Evolutionary conservation across 2,329 filamentous ascomycete genomes (phyloP).

Genomic region (Xylaria sp.): DNA sequence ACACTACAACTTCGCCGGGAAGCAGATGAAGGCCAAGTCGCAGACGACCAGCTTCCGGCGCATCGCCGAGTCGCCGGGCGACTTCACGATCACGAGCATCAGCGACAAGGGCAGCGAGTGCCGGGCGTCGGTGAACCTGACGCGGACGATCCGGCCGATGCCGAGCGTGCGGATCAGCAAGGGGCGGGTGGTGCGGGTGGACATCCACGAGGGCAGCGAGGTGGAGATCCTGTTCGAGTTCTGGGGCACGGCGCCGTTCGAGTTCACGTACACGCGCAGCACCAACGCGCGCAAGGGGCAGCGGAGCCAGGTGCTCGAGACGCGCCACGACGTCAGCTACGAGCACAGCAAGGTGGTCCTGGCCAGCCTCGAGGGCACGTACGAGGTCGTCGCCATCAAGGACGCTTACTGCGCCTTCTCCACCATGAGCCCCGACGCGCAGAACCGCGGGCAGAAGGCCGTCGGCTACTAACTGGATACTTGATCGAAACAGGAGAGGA

Average conservation of each 20-base stretch:
- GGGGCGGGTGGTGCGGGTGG: slow-evolving; percentile 77
- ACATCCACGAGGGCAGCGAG: slow-evolving; percentile 95
- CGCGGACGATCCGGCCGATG: slow-evolving; percentile 86
- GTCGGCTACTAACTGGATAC: slow-evolving; percentile 32
- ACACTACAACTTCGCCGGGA: slow-evolving; percentile 84
- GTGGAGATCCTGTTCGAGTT: slow-evolving; percentile 95
- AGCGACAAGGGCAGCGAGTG: slow-evolving; percentile 89
- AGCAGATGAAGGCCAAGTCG: slow-evolving; percentile 76
- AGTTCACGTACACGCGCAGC: slow-evolving; percentile 94
- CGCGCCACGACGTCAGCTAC: slow-evolving; percentile 81
- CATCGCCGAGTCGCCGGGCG: slow-evolving; percentile 86
- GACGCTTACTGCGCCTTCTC: slow-evolving; percentile 91
- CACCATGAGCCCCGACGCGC: slow-evolving; percentile 62
- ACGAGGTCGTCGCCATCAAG: slow-evolving; percentile 96
- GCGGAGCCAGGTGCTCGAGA: slow-evolving; percentile 82
- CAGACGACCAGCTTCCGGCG: slow-evolving; percentile 85
- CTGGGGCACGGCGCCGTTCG: slow-evolving; percentile 92
- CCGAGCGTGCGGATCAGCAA: slow-evolving; percentile 89
- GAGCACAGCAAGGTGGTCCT: slow-evolving; percentile 80
- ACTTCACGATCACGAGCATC: slow-evolving; percentile 84
- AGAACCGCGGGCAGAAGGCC: slow-evolving; percentile 48
- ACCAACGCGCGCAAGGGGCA: slow-evolving; percentile 82
- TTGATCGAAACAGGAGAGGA: no score
- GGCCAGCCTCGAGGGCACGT: slow-evolving; percentile 92
- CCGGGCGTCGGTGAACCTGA: slow-evolving; percentile 75